These are phyloP conservation scores for Talaromyces sp. DNA, from an alignment of 2,329 filamentous ascomycete genomes.

Conservation along the genomic window DNA sequence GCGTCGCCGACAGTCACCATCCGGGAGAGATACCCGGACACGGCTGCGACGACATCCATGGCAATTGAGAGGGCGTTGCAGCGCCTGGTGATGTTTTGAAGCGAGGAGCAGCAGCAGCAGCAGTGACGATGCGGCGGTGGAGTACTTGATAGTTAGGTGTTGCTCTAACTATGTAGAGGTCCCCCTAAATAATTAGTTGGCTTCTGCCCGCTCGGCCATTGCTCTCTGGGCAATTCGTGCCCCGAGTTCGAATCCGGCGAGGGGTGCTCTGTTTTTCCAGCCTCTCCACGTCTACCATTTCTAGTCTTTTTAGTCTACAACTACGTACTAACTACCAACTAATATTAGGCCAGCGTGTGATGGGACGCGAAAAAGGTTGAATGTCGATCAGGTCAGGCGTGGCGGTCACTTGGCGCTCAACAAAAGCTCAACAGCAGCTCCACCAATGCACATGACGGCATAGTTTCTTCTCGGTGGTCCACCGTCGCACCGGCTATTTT, in stretches of 20 bases:
- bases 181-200: neutral
- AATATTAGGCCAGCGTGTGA: neutral
- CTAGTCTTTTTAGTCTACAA: neutral
- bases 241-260: neutral
- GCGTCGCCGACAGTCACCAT: conserved; percentile 83
- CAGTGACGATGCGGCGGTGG: neutral
- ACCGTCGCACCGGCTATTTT: neutral
- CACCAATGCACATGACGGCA: conserved; percentile 12
- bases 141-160: neutral
- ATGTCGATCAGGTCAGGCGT: conserved; percentile 5
- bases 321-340: neutral
- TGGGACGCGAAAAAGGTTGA: neutral
- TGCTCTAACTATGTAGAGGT: neutral
- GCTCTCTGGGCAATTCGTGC: neutral
- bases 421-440: conserved; percentile 2
- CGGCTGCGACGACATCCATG: conserved; percentile 93
- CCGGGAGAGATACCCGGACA: conserved; percentile 92
- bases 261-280: neutral
- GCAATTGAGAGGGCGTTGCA: conserved; percentile 21
- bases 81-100: neutral
- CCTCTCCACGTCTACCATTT: neutral
- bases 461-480: conserved; percentile 1
- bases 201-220: neutral
- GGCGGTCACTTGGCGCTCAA: conserved; percentile 13
- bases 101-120: neutral